phyloP scores from a whole-genome alignment of 1,284 basidiomycete species.

The Microbotryum silenes-acaulis region DNA sequence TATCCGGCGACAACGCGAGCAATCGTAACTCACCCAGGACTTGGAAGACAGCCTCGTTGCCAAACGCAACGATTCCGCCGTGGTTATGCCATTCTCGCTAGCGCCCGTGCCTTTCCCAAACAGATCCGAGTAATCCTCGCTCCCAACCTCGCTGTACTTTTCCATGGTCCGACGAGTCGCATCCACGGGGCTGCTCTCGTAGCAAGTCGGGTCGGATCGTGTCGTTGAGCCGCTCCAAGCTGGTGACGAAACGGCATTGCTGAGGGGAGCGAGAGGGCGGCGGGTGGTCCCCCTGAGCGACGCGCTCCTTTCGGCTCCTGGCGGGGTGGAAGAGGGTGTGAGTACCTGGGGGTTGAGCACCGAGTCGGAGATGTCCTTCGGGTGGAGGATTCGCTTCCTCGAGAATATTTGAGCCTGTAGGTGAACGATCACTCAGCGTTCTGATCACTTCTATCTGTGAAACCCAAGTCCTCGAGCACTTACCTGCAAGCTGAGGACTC shows the following conservation, averaged over 20 bases:
- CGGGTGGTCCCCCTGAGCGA: no score
- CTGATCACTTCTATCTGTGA: no score
- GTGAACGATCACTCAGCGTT: no score
- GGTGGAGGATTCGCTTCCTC: slow-evolving; percentile 20
- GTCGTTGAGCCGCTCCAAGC: background rate
- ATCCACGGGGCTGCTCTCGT: slow-evolving; percentile 72
- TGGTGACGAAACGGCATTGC: background rate
- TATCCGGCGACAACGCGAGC: background rate
- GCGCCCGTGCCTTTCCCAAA: slow-evolving; percentile 15
- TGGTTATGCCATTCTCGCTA: slow-evolving; percentile 34
- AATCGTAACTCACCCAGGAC: slow-evolving; percentile 58
- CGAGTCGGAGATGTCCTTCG: slow-evolving; percentile 21
- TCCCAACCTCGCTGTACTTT: slow-evolving; percentile 62
- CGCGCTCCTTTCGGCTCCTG: background rate
- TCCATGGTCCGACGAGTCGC: slow-evolving; percentile 59
- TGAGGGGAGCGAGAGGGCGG: background rate
- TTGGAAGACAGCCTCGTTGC: slow-evolving; percentile 74
- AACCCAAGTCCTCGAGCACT: background rate
- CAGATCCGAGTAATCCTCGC: slow-evolving; percentile 34
- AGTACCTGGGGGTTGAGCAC: background rate
- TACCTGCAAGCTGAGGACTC: slow-evolving; percentile 74
- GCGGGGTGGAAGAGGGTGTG: background rate
- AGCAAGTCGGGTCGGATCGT: slow-evolving; percentile 63
- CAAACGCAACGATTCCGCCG: slow-evolving; percentile 64
- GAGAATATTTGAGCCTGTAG: background rate